Evolutionary conservation across 768 basidiomycete genomes (phyloP), one percentile per base, ranked within the genome.

Genomic region (Pholiota microspora): DNA sequence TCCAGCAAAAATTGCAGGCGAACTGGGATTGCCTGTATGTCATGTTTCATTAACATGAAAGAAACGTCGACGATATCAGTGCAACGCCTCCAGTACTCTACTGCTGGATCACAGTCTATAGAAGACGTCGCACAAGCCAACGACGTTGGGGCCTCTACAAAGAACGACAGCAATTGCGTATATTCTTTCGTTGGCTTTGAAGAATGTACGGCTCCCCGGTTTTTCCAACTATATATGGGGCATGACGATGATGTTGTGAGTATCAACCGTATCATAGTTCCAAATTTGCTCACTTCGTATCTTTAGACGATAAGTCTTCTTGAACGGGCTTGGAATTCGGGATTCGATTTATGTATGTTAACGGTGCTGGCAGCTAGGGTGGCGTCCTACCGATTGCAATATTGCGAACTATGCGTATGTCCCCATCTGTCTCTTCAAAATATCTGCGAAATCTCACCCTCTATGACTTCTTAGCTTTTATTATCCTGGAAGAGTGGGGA

Each of bases 181-280:
- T 68, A 73, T 49, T 51, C 57, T 23, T 73, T 73, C 50, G 54
- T 54, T 16, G 73, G 73, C 27, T 62, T 67, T 16, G 71, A 69
- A 13, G 61, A 68, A 46, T 68, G 71, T 10, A 66, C 69, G 29
- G 68, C 71, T 18, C 76, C 77, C 1, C 69, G 78, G n/a, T 81
- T 79, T 60, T 83, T 77, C 71, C 80, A 81, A 67, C 66, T 83
- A 15, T 82, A 83, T 59, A 78, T 78, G 74, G 76, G 78, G 0
- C 79, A 79, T 54, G 78, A 81, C 53, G 79, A 80, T 45, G 79
- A 80, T 25, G 59, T 81, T 23, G 76, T 76, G 34, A 49, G 71
- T 58, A n/a, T n/a, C n/a, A n/a, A n/a, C n/a, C n/a, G n/a, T n/a
- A n/a, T n/a, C n/a, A n/a, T n/a, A n/a, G n/a, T n/a, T n/a, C n/a